Conservation (phyloP, 2,329 filamentous ascomycete genomes). For the Curvularia sp. region DNA sequence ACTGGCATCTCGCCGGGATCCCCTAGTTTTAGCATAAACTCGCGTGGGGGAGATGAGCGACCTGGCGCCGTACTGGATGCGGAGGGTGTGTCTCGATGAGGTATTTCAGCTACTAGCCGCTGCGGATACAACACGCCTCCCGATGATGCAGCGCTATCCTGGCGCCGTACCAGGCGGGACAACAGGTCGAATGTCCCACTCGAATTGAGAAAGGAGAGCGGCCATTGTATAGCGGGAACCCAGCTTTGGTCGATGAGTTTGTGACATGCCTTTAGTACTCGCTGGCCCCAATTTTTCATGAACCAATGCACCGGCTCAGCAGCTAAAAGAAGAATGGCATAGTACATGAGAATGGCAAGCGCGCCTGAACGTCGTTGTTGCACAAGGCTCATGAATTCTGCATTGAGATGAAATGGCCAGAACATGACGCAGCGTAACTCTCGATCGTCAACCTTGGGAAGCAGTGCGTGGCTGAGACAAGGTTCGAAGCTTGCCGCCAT, state of each 20-base stretch:
- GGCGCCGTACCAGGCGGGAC: constrained; percentile 1
- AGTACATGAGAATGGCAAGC: constrained; percentile 51
- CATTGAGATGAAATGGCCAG: constrained; percentile 50
- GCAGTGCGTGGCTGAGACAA: constrained; percentile 30
- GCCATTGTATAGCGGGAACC: constrained; percentile 38
- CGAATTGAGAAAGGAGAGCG: constrained; percentile 28
- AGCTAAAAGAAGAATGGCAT: constrained; percentile 45
- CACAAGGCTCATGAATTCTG: constrained; percentile 43
- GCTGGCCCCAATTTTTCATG: constrained; percentile 47
- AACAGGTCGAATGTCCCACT: constrained; percentile 17
- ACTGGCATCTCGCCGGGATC: background rate
- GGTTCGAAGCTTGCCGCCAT: constrained; percentile 32
- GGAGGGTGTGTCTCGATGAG: constrained; percentile 6
- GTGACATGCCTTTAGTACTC: constrained; percentile 34
- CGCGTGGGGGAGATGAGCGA: background rate
- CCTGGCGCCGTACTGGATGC: background rate
- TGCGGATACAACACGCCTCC: constrained; percentile 7
- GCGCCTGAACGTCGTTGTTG: constrained; percentile 44
- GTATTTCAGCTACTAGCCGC: constrained; percentile 7
- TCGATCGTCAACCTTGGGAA: constrained; percentile 41
- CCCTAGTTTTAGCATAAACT: background rate
- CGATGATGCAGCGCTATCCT: background rate
- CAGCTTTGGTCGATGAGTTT: constrained; percentile 36
- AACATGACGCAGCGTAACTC: constrained; percentile 46
- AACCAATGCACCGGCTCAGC: constrained; percentile 52